Evolutionary conservation across 257 asterid species (phyloP), one percentile per base, ranked within the genome.

Genomic region (Petunia axillaris): DNA sequence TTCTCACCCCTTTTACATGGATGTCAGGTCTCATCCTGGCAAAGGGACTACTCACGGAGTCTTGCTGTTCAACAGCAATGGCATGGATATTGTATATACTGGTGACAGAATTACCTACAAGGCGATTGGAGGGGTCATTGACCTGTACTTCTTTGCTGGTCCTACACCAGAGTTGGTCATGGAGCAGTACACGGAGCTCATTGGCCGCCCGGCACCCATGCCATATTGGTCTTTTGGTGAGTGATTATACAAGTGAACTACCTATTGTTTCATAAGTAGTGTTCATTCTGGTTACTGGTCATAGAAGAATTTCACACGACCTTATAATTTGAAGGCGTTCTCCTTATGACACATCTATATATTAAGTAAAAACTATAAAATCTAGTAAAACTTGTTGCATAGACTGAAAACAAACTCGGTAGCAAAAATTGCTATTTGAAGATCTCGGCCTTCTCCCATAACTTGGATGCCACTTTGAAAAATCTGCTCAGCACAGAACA

Each of bases 1-100:
- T 0, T 89, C 97, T 2, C 99, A 93, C 81, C 99, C 99, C 1
- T 95, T 95, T 77, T 91, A 95, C 81, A 83, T 81, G 80, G 87
- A 84, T 39, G 48, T 84, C n/a, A 25, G 87, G 37, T 50, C 78
- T 50, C 81, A 40, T 46, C 71, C 71, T 77, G 57, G 53, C 4
- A 3, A 3, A 1, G 84, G 87, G 25, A 71, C 54, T 48, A 36
- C 78, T 43, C 87, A 77, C 36, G 87, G 87, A 37, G 87, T 81
- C 37, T 77, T 84, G 81, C 36, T 84, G 40, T 82, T 84, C 62
- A 84, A 81, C 41, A 84, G 87, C 75, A 84, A 84, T 37, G 87
- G 83, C 10, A 81, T 84, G 87, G 87, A 84, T 16, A 64, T 84
- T 14, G 82, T 84, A 8, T 84, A 84, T 10, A 38, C 54, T 11